These are phyloP conservation scores for Geosiphon pyriformis DNA, from an alignment of 192 early-diverging fungal genomes.

Conservation along the genomic window DNA sequence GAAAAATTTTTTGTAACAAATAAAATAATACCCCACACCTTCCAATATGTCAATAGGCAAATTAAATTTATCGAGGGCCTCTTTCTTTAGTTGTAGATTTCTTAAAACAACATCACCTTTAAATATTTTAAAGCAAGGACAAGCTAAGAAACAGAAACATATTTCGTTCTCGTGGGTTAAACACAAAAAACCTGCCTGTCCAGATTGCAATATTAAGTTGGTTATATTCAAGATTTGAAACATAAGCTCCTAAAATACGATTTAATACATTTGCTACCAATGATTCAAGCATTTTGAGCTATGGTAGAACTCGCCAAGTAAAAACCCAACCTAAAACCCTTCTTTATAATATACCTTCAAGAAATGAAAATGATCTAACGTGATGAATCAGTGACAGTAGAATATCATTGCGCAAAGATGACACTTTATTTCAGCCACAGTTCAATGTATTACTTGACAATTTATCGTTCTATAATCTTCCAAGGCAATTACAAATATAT, in stretches of 20 bases:
- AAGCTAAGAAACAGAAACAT: neutral
- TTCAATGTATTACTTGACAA: too few species aligned
- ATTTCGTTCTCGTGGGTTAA: neutral
- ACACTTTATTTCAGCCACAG: too few species aligned
- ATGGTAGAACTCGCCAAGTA: neutral
- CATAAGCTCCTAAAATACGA: slow-evolving; percentile 89
- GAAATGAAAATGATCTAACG: too few species aligned
- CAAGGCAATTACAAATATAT: too few species aligned
- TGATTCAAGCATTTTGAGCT: slow-evolving; percentile 64
- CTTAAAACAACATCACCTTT: slow-evolving; percentile 93
- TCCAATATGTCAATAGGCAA: slow-evolving; percentile 91
- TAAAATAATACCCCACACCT: slow-evolving; percentile 37
- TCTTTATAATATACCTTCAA: too few species aligned
- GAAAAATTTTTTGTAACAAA: neutral
- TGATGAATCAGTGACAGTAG: too few species aligned
- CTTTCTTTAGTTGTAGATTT: slow-evolving; percentile 80
- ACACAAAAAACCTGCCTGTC: slow-evolving; percentile 64
- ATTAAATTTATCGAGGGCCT: slow-evolving; percentile 90
- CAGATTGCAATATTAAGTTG: slow-evolving; percentile 96
- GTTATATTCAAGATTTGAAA: slow-evolving; percentile 86
- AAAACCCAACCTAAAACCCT: too few species aligned
- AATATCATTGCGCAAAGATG: too few species aligned
- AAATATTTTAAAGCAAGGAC: neutral
- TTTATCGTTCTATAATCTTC: too few species aligned
- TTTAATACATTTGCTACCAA: slow-evolving; percentile 73